A percentile compares a stretch with the other conserved stretches of the same genome.
Conservation (phyloP, 768 basidiomycete species). For the Rhodotorula taiwanensis region DNA sequence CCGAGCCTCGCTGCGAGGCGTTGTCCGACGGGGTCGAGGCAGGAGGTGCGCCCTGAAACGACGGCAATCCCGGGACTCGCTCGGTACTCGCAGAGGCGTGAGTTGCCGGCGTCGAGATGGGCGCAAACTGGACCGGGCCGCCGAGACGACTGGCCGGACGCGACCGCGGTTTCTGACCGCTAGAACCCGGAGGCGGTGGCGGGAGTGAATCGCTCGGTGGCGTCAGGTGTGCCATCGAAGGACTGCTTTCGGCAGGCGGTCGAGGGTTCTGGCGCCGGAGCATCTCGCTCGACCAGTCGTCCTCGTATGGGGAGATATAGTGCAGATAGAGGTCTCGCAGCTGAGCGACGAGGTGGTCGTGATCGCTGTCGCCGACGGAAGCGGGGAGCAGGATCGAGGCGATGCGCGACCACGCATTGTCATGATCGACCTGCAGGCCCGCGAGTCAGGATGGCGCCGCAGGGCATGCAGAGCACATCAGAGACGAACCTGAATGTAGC, state of each 20-base stretch:
- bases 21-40: no score
- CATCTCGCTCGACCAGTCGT: conserved; percentile 4
- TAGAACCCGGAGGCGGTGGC: no score
- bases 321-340: conserved; percentile 22
- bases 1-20: no score
- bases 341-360: no score
- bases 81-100: background rate
- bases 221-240: no score
- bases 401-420: conserved; percentile 7
- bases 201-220: no score
- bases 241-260: background rate
- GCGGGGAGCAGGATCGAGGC: background rate
- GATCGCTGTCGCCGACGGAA: background rate
- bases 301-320: conserved; percentile 12
- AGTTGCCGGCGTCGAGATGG: background rate
- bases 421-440: conserved; percentile 1
- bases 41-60: background rate
- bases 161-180: no score
- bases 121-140: background rate
- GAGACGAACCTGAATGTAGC: conserved; percentile 13
- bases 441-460: background rate
- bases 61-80: background rate
- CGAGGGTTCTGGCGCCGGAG: background rate
- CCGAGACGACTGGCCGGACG: background rate
- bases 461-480: background rate